Evolutionary conservation across 352 stramenopile genomes (phyloP).

Genomic region (Aphanomyces cochlioides): DNA sequence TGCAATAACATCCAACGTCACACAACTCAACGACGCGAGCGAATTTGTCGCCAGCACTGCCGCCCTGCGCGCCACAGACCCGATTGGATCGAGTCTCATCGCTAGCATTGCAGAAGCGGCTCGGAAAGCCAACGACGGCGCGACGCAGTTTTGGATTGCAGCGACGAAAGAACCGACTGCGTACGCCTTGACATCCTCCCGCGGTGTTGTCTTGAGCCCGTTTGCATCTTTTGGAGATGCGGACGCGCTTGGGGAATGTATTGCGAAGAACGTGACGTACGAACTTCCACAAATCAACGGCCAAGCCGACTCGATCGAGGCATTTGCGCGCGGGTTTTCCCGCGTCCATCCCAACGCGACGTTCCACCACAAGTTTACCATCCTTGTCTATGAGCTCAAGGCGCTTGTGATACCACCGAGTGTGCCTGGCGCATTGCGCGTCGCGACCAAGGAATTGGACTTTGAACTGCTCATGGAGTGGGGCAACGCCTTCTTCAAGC

Average conservation of each 20-base stretch:
- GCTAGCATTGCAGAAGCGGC: neutral
- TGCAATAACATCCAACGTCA: too few relatives aligned
- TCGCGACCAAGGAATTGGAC: neutral
- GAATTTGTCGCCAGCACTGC: neutral
- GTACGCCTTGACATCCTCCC: neutral
- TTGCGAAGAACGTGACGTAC: neutral
- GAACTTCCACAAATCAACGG: neutral
- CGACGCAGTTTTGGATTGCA: neutral
- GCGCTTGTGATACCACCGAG: neutral
- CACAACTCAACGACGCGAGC: neutral
- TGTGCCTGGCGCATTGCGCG: neutral
- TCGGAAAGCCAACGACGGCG: neutral
- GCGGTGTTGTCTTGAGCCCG: neutral
- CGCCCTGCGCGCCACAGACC: neutral
- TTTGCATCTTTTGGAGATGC: neutral
- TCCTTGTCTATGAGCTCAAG: neutral
- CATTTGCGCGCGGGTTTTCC: neutral
- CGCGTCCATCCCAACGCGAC: neutral
- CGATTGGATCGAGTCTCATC: conserved; percentile 6
- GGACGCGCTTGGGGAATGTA: neutral
- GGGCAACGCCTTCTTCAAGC: neutral
- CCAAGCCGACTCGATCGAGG: neutral
- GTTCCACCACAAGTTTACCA: neutral
- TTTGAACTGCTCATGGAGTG: neutral
- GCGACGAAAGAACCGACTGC: neutral